Conservation (phyloP, 1,139 yeast species). For the Chernovozyma aurita region DNA sequence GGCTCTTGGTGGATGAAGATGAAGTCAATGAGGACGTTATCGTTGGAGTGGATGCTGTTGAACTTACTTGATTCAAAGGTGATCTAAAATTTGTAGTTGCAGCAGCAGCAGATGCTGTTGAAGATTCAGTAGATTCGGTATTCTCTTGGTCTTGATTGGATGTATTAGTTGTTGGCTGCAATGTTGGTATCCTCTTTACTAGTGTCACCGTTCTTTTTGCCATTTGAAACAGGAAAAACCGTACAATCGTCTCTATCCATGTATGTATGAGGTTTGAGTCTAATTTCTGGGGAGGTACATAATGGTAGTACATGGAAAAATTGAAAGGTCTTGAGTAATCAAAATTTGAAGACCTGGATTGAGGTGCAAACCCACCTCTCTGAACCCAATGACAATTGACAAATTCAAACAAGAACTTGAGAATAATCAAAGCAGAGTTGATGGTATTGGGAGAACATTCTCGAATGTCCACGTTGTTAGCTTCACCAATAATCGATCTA, state of each 20-base stretch:
- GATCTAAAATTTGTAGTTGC: neutral
- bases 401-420: slow-evolving; percentile 28
- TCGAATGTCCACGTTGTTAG: slow-evolving; percentile 19
- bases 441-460: slow-evolving; percentile 32
- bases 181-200: slow-evolving; percentile 1
- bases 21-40: neutral
- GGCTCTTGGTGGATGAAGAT: neutral
- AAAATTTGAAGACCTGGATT: neutral
- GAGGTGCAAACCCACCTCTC: slow-evolving; percentile 3
- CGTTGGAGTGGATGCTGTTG: no score
- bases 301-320: slow-evolving; percentile 7
- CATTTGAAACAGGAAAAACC: slow-evolving; percentile 6
- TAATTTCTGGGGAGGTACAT: slow-evolving; percentile 5
- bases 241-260: slow-evolving; percentile 4
- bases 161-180: neutral
- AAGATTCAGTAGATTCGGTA: neutral
- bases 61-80: neutral
- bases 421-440: slow-evolving; percentile 29
- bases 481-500: slow-evolving; percentile 26
- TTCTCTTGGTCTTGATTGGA: neutral
- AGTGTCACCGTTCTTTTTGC: slow-evolving; percentile 3
- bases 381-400: slow-evolving; percentile 28
- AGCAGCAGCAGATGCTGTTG: neutral
- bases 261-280: slow-evolving; percentile 1
- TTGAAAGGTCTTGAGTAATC: slow-evolving; percentile 7